Evolutionary conservation across 805 yeast species (phyloP).

Genomic region (Nakazawaea laoshanensis): DNA sequence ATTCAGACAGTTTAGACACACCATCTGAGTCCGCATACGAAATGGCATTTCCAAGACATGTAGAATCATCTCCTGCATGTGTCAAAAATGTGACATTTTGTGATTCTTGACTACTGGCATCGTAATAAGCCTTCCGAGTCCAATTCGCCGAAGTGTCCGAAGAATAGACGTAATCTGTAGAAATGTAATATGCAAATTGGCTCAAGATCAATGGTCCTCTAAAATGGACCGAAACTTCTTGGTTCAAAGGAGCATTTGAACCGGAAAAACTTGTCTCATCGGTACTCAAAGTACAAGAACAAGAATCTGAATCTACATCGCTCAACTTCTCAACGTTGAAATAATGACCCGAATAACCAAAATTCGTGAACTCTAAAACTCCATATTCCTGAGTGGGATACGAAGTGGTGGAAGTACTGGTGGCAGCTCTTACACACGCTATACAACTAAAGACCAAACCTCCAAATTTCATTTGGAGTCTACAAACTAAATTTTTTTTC

Average conservation of each 20-base stretch:
- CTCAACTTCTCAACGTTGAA: conserved; percentile 35
- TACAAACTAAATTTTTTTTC: no score
- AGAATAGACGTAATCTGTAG: conserved; percentile 30
- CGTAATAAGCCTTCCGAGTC: conserved; percentile 54
- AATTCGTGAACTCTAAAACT: conserved; percentile 39
- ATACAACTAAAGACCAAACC: no score
- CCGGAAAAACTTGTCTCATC: conserved; percentile 42
- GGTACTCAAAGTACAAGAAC: conserved; percentile 35
- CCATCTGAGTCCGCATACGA: conserved; percentile 58
- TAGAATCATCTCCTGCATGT: conserved; percentile 48
- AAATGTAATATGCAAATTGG: conserved; percentile 54
- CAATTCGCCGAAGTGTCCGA: conserved; percentile 34
- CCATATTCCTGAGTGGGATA: conserved; percentile 18
- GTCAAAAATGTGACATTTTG: conserved; percentile 64
- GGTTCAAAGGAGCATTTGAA: conserved; percentile 55
- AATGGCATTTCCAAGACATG: conserved; percentile 64
- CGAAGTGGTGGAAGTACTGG: background rate
- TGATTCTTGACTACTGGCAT: conserved; percentile 35
- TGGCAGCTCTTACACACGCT: no score
- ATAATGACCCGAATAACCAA: conserved; percentile 49
- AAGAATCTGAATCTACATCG: conserved; percentile 30
- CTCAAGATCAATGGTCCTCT: conserved; percentile 64
- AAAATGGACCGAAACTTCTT: conserved; percentile 67
- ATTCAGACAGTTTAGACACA: conserved; percentile 28
- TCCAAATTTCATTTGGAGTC: no score